Base-by-base conservation (phyloP, 768 basidiomycete species). In the Fibroporia radiculosa region DNA sequence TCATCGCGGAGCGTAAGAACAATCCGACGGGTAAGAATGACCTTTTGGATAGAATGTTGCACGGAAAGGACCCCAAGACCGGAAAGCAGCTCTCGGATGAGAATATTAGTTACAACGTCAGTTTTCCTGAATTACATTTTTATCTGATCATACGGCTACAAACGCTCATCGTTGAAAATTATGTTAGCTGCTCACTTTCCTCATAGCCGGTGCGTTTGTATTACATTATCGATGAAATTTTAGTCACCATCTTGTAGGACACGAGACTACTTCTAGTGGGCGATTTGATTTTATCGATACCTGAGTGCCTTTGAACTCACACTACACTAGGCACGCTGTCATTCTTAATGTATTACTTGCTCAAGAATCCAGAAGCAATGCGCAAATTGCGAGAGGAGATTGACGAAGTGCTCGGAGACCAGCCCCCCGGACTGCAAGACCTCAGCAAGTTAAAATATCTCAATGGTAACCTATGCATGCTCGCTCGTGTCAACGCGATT, bases 341-440 rank as follows among this genome's bases (percentile, higher is more conserved):
- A 1, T 73, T 72, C 54, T 55, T 64, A 28, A 55, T 66, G 0
- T 72, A 72, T 54, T 67, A 66, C 53, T 61, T 78, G 20, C 61
- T 77, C 26, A 64, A 67, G 38, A 57, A 71, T 44, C 70, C 71
- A 0, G 56, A 60, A n/a, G 67, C 62, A 1, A 62, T 76, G 58
- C 62, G 65, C 23, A 70, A 66, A 40, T 64, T 77, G 4, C 70
- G 70, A 2, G 58, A 62, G 3, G 73, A 79, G 47, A 58, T 78
- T 11, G 75, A 78, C 52, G 54, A 60, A 24, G 66, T 73, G 4
- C 55, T 71, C 18, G 71, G 72, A 13, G 67, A 65, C 5, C 59
- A 64, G 32, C 59, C 60, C 1, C 59, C 70, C 19, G 62, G 64
- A 37, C 55, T 63, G 18, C 62, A 66, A 8, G 68, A 74, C 49